Base-by-base conservation (phyloP, 768 basidiomycete species). In the Russula foetens region DNA sequence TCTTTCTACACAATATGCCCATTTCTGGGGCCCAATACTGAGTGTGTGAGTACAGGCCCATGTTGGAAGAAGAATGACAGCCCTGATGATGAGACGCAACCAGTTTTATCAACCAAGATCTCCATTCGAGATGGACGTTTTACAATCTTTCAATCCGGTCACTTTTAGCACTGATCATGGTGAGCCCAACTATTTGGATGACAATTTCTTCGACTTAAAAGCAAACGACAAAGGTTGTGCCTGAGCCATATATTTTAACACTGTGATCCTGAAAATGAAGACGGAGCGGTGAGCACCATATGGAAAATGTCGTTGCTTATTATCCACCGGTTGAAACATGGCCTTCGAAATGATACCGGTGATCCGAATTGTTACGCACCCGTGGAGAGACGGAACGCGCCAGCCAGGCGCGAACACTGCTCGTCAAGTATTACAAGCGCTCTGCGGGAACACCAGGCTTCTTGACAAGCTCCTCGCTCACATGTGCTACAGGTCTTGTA, bases 111-210 rank as follows among this genome's bases (percentile, higher is more conserved):
- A 56, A 46, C 15, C 62, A 88, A 81, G 74, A 84, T 64, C 62
- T 78, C 1, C 66, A 78, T 48, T 88, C 87, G 88, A 72, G 86
- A 60, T 92, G 90, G 90, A 89, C 88, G 0, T 93, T 85, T 72
- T 82, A 84, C 58, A 72, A 87, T 17, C 69, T 86, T 58, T 62
- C 85, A 2, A 87, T 87, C 23, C 93, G 90, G 92, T 76, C 80
- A 0, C 82, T 80, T 50, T 72, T 72, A 8, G 73, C 80, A 0
- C 71, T 92, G 8, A 67, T 83, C 49, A 24, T 80, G 45, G 85
- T 85, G 63, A 65, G 79, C 71, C 5, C 24, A 9, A 23, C 12
- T 24, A 14, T 12, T 17, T 21, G 19, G 21, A 17, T 17, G 19
- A 24, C 39, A 31, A 17, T 24, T 11, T 17, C 55, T 21, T 14